Conservation (phyloP, 257 asterid species). For the Solanum sparsipilum region DNA sequence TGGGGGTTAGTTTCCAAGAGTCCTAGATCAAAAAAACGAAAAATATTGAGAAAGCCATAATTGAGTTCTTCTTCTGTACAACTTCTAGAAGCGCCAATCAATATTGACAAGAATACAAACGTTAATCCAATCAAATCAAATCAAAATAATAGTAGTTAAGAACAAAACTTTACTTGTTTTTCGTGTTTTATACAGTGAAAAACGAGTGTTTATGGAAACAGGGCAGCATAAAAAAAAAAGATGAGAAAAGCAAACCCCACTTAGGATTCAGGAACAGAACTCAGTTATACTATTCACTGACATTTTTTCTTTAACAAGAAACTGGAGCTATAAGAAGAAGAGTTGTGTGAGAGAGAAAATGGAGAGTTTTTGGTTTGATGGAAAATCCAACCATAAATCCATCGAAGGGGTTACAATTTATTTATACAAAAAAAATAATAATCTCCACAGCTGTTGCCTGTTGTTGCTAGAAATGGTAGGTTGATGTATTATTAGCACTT, state of each 20-base stretch:
- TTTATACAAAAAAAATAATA: background rate
- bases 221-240: background rate
- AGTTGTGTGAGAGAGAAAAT: background rate
- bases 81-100: background rate
- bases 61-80: background rate
- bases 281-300: background rate
- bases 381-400: background rate
- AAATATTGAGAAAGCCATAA: background rate
- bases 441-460: background rate
- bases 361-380: background rate
- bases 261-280: background rate
- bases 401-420: background rate
- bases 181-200: background rate
- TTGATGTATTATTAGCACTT: background rate
- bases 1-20: background rate
- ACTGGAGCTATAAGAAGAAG: background rate
- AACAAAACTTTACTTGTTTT: background rate
- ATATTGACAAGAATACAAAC: background rate
- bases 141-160: background rate
- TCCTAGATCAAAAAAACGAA: background rate
- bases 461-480: background rate
- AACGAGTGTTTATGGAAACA: background rate
- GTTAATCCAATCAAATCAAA: background rate
- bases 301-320: background rate
- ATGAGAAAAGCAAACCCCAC: background rate